Percentiles rank a stretch among this genome's conserved stretches.
These are phyloP conservation scores for Viola pubescens DNA, from an alignment of 441 rosid species.

Conservation along the genomic window DNA sequence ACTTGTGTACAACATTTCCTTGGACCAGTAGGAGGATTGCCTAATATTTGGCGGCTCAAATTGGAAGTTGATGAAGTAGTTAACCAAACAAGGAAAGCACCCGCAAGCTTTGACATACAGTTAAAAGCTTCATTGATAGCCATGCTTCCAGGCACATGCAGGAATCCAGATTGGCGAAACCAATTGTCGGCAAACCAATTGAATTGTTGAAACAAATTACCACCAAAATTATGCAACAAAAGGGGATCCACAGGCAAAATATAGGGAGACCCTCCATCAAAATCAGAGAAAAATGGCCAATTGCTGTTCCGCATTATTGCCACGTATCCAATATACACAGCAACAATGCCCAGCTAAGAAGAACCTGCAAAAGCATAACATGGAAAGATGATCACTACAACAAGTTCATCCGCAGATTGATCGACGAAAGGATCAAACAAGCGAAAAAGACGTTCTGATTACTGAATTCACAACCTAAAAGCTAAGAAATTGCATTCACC, in stretches of 20 bases:
- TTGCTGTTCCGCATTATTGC: constrained; percentile 30
- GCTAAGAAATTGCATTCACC: too few species aligned
- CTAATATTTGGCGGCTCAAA: constrained; percentile 32
- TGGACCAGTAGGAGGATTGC: constrained; percentile 23
- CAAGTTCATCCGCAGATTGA: too few species aligned
- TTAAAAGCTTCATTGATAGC: constrained; percentile 53
- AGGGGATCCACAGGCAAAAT: constrained; percentile 42
- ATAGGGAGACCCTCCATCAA: constrained; percentile 34
- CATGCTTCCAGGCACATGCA: constrained; percentile 38
- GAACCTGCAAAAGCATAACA: too few species aligned
- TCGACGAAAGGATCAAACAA: too few species aligned
- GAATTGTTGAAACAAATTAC: constrained; percentile 32
- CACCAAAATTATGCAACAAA: constrained; percentile 30
- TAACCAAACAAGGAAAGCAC: constrained; percentile 49
- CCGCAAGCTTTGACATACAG: constrained; percentile 56
- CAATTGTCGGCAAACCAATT: constrained; percentile 20
- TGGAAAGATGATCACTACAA: too few species aligned
- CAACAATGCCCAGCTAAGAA: too few species aligned
- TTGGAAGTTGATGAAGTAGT: constrained; percentile 38
- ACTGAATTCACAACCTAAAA: too few species aligned
- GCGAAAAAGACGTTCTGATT: too few species aligned
- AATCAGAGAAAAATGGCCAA: constrained; percentile 43
- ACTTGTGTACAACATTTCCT: constrained; percentile 26
- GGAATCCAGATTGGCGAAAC: constrained; percentile 21
- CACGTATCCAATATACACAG: neutral